Conservation (phyloP, 2,329 filamentous ascomycete genomes). For the Colletotrichum liaoningense region DNA sequence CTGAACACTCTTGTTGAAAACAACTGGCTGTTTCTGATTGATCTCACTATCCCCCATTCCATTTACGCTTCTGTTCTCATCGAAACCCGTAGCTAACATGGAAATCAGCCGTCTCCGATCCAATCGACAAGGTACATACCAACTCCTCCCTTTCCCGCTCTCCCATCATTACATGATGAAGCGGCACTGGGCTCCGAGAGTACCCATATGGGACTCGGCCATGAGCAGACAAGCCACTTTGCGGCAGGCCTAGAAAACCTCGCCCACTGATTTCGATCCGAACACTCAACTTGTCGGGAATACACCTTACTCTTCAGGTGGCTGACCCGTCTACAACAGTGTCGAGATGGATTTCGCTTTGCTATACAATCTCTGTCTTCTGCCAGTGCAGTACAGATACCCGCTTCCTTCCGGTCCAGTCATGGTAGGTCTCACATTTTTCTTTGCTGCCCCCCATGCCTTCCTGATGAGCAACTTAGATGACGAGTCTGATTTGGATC, state of each 20-base stretch:
- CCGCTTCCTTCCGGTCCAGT: neutral
- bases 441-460: slow-evolving; percentile 42
- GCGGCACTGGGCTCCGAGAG: slow-evolving; percentile 97
- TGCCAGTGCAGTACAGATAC: neutral
- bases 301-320: neutral
- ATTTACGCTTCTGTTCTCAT: neutral
- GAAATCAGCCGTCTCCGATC: slow-evolving; percentile 34
- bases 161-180: slow-evolving; percentile 75
- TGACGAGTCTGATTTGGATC: slow-evolving; percentile 75
- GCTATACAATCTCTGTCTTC: neutral
- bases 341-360: neutral
- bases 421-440: slow-evolving; percentile 32
- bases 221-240: slow-evolving; percentile 90
- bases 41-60: slow-evolving; percentile 38
- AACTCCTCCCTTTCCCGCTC: slow-evolving; percentile 29
- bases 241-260: slow-evolving; percentile 99
- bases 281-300: slow-evolving; percentile 20
- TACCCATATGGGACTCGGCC: slow-evolving; percentile 54
- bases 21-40: slow-evolving; percentile 88
- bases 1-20: slow-evolving; percentile 85
- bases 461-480: slow-evolving; percentile 61
- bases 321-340: slow-evolving; percentile 21
- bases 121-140: slow-evolving; percentile 39
- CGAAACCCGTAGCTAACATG: slow-evolving; percentile 46
- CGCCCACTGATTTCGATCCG: slow-evolving; percentile 82